A percentile compares a stretch with the other conserved stretches of the same genome.
Evolutionary conservation across 176 grass and related monocot species (phyloP).

Genomic region (Puccinellia tenuiflora): DNA sequence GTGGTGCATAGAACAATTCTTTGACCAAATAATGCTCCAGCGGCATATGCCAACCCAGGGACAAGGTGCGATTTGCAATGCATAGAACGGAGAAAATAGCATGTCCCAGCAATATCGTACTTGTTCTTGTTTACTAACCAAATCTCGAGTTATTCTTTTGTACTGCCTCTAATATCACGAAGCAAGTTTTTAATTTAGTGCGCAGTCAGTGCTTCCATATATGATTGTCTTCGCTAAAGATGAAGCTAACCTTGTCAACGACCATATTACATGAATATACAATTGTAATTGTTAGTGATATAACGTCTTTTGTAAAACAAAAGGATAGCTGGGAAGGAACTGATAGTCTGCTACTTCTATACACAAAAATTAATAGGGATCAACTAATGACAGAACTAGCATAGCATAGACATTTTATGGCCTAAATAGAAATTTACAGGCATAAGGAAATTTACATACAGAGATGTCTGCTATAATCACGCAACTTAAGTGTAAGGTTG

Average conservation of each 20-base stretch:
- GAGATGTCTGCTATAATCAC: background rate
- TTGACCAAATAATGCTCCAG: conserved; percentile 47
- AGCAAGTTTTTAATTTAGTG: background rate
- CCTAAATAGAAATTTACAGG: background rate
- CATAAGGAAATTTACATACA: background rate
- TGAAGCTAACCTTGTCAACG: conserved; percentile 7
- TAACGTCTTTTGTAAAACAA: background rate
- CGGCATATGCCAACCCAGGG: conserved; percentile 33
- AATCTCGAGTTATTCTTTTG: conserved; percentile 1
- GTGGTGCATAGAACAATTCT: conserved; percentile 37
- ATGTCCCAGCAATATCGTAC: conserved; percentile 17
- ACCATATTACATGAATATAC: conserved; percentile 3
- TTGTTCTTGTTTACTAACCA: conserved; percentile 8
- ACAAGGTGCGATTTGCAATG: conserved; percentile 23
- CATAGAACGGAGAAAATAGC: conserved; percentile 29
- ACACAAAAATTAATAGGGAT: background rate
- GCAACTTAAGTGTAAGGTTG: background rate
- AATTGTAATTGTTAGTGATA: background rate
- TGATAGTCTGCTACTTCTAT: background rate
- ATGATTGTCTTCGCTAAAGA: background rate
- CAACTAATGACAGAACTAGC: conserved; percentile 3
- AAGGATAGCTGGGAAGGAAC: background rate
- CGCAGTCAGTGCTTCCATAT: background rate
- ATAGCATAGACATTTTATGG: background rate
- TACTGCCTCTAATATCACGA: conserved; percentile 12